Percentiles rank a stretch among this genome's conserved stretches.
These are phyloP conservation scores for Alternaria novae-zelandiae DNA, from an alignment of 2,329 filamentous ascomycete species.

Conservation along the genomic window DNA sequence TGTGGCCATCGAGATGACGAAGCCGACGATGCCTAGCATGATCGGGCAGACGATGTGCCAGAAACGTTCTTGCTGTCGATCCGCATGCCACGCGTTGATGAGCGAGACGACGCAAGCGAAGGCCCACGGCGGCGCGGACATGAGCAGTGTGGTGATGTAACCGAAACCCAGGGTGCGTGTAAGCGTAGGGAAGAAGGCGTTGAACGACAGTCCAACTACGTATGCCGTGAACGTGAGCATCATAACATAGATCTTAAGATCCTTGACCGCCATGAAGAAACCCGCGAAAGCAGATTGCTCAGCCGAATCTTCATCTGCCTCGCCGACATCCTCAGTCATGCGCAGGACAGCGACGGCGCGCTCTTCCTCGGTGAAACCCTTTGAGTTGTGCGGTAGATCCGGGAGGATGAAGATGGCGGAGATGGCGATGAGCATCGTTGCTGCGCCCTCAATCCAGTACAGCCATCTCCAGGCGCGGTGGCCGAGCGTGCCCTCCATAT, in stretches of 20 bases:
- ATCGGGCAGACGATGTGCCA: slow-evolving; percentile 60
- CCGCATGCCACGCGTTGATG: slow-evolving; percentile 60
- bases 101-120: slow-evolving; percentile 56
- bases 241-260: slow-evolving; percentile 68
- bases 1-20: slow-evolving; percentile 48
- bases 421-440: slow-evolving; percentile 43
- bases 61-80: slow-evolving; percentile 57
- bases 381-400: slow-evolving; percentile 49
- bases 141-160: slow-evolving; percentile 47
- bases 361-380: slow-evolving; percentile 57
- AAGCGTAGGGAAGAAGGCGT: slow-evolving; percentile 48
- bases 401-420: slow-evolving; percentile 40
- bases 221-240: slow-evolving; percentile 68
- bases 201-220: slow-evolving; percentile 58
- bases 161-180: slow-evolving; percentile 48
- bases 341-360: slow-evolving; percentile 48
- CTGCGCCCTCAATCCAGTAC: slow-evolving; percentile 50
- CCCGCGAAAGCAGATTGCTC: slow-evolving; percentile 61
- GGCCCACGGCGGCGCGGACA: slow-evolving; percentile 58
- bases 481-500: slow-evolving; percentile 44
- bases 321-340: slow-evolving; percentile 59
- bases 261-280: slow-evolving; percentile 65
- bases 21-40: slow-evolving; percentile 52
- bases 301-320: slow-evolving; percentile 49
- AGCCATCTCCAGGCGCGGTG: slow-evolving; percentile 51